Conservation (phyloP, 345 rosid genomes). For the Ailanthus altissimus region DNA sequence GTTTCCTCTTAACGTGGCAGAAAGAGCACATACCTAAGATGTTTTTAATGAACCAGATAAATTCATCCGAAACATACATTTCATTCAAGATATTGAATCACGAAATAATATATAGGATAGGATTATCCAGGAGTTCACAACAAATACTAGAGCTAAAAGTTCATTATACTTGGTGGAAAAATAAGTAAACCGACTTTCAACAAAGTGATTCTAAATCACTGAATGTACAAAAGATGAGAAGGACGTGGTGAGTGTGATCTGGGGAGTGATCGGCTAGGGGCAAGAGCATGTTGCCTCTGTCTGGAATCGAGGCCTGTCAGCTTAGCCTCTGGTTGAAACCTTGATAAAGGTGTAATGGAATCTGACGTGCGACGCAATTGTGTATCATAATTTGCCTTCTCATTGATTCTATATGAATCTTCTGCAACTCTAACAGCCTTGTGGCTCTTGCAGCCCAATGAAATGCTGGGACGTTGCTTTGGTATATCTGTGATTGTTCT, state of each 20-base stretch:
- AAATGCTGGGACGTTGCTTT: constrained; percentile 38
- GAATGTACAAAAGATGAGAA: constrained; percentile 41
- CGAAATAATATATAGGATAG: background rate
- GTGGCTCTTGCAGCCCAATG: constrained; percentile 72
- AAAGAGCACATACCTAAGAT: background rate
- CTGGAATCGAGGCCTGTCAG: constrained; percentile 36
- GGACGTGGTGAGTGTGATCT: constrained; percentile 33
- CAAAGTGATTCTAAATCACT: constrained; percentile 22
- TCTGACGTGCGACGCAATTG: constrained; percentile 26
- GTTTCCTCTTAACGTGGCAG: too few species aligned
- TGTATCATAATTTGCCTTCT: constrained; percentile 32
- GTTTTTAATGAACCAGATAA: background rate
- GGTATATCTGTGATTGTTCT: constrained; percentile 30
- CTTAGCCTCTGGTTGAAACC: constrained; percentile 48
- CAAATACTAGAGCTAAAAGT: background rate
- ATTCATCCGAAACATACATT: background rate
- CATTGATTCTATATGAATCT: constrained; percentile 47
- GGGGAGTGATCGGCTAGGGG: constrained; percentile 37
- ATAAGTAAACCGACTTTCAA: background rate
- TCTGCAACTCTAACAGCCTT: constrained; percentile 65
- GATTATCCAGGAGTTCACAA: background rate
- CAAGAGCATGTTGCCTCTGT: constrained; percentile 27
- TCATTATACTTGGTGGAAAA: background rate
- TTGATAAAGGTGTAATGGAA: constrained; percentile 32
- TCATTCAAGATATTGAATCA: background rate